These are phyloP conservation scores for Thraustochytrium sp. DNA, from an alignment of 352 stramenopile species.

Conservation along the genomic window DNA sequence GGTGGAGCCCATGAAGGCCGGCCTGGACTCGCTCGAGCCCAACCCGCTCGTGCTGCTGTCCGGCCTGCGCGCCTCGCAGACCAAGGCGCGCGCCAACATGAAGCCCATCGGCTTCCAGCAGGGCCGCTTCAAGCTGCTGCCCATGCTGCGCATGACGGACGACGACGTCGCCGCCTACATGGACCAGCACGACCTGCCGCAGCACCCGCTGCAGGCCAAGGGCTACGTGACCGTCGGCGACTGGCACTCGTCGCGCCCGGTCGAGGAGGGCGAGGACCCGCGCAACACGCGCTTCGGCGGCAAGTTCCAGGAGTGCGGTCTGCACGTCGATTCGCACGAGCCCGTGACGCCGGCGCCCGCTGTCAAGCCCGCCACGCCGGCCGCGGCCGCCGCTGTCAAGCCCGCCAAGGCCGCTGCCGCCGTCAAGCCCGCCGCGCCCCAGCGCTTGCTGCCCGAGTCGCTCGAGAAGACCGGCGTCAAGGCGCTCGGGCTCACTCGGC, in stretches of 20 bases:
- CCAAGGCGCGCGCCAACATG: constrained; percentile 63
- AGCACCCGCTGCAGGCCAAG: constrained; percentile 71
- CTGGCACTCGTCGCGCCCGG: constrained; percentile 69
- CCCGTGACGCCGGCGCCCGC: neutral
- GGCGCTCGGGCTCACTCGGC: constrained; percentile 6
- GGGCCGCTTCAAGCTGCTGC: constrained; percentile 71
- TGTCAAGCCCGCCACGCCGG: neutral
- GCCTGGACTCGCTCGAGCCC: constrained; percentile 57
- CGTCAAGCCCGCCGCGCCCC: neutral
- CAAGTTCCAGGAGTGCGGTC: constrained; percentile 68
- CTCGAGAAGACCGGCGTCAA: constrained; percentile 33
- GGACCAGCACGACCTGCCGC: constrained; percentile 60
- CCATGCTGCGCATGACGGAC: constrained; percentile 72
- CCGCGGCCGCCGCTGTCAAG: neutral
- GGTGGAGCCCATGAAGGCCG: constrained; percentile 72
- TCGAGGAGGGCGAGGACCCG: constrained; percentile 65
- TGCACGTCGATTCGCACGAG: constrained; percentile 66
- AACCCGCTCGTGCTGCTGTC: constrained; percentile 63
- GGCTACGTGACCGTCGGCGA: constrained; percentile 73
- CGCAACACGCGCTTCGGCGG: constrained; percentile 69
- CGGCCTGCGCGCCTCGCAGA: constrained; percentile 70
- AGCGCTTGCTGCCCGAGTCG: neutral
- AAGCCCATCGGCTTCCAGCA: constrained; percentile 69
- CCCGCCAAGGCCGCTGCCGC: neutral
- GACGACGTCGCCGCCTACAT: constrained; percentile 69